These are phyloP conservation scores for Ballota nigra DNA, from an alignment of 257 asterid genomes.

Conservation along the genomic window DNA sequence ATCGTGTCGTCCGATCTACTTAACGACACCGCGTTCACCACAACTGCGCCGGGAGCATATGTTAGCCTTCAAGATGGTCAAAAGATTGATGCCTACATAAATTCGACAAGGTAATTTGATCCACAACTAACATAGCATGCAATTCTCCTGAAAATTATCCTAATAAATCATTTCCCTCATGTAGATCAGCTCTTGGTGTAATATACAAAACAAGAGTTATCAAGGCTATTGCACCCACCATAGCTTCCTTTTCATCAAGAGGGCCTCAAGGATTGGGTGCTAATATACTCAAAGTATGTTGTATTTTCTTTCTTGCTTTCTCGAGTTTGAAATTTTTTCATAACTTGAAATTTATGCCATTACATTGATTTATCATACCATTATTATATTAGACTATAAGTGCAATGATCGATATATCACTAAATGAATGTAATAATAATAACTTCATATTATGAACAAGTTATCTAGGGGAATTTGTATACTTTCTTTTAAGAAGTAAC, in stretches of 20 bases:
- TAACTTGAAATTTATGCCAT: no score
- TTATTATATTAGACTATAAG: no score
- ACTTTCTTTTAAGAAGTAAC: no score
- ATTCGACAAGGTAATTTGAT: constrained; percentile 50
- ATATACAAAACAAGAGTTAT: constrained; percentile 44
- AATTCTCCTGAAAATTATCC: neutral
- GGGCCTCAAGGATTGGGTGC: constrained; percentile 56
- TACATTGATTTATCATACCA: no score
- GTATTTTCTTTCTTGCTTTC: no score
- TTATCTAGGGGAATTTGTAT: no score
- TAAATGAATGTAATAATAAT: no score
- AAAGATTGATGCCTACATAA: constrained; percentile 49
- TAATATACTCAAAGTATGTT: constrained; percentile 69
- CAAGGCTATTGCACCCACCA: constrained; percentile 37
- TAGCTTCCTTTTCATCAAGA: constrained; percentile 74
- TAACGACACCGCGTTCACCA: constrained; percentile 34
- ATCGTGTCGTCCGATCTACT: constrained; percentile 28
- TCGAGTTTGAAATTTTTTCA: no score
- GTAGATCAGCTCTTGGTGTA: constrained; percentile 53
- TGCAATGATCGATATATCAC: no score
- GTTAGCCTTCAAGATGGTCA: constrained; percentile 33
- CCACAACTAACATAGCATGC: neutral
- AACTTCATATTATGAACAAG: no score
- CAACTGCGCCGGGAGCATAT: constrained; percentile 33
- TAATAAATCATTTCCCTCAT: neutral